Evolutionary conservation across 371 early-diverging fungal species (phyloP), one percentile per base, ranked within the genome.

Genomic region (Sporodiniella umbellata): DNA sequence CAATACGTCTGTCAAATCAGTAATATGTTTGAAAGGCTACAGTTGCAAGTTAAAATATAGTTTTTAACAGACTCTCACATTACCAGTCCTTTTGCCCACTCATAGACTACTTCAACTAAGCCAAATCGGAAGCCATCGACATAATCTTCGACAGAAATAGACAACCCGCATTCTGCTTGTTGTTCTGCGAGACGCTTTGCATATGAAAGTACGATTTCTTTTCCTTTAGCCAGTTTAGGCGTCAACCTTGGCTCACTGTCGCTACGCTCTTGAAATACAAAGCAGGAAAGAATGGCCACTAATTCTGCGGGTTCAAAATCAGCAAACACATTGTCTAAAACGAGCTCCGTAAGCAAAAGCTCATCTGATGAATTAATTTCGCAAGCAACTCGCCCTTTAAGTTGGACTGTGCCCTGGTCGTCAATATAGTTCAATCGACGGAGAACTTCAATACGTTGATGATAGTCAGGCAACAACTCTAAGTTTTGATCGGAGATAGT

Each of bases 341-440:
- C 90, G 49, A 99, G 81, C 64, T 99, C 99, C 0, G 99, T 99
- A 15, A 99, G 68, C 8, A 99, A 72, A 21, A 99, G 75, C 69
- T 95, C 98, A 63, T 99, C 98, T 0, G 92, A 97, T 14, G 97
- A 87, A 65, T 93, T 93, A 62, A 93, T 91, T 73, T 99, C 99
- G 70, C 98, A 98, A 1, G 98, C 99, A n/a, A 99, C 94, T 19
- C 95, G 89, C n/a, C 99, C 99, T 78, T 99, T 99, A 33, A 99
- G 84, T 50, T 91, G 88, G 3, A 98, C 94, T 0, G 92, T 90
- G 37, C 85, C 82, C 48, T 80, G 78, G 48, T 88, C 88, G 47
- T 93, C 94, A 40, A 95, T 82, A 56, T 88, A 96, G 2, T 81
- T 75, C 50, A 95, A 70, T 12, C 64, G 66, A 51, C 86, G 80